Conservation (phyloP, 139 green algal genomes). For the Coelastrella sp. region DNA sequence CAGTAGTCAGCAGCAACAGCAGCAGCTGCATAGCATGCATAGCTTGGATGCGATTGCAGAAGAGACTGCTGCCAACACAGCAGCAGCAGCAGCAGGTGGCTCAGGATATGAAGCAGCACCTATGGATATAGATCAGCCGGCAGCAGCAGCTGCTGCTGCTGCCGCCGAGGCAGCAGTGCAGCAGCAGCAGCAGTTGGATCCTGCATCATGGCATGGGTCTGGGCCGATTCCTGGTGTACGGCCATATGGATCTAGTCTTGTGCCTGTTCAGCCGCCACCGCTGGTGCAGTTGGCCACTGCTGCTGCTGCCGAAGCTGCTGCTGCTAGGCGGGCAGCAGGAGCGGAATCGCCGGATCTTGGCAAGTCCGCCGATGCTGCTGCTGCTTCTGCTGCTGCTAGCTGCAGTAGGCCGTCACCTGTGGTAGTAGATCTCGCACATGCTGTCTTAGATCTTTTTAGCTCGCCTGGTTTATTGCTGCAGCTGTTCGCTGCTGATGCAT, state of each 20-base stretch:
- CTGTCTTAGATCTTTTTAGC: slow-evolving; percentile 22
- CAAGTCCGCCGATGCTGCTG: background rate
- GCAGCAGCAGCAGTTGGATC: slow-evolving; percentile 33
- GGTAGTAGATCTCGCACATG: slow-evolving; percentile 1
- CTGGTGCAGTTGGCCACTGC: slow-evolving; percentile 22
- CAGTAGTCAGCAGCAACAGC: slow-evolving; percentile 17
- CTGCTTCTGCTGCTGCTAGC: slow-evolving; percentile 10
- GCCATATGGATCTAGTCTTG: background rate
- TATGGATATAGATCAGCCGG: slow-evolving; percentile 10
- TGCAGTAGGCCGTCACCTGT: background rate
- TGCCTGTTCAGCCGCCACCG: slow-evolving; percentile 16
- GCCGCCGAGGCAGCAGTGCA: background rate
- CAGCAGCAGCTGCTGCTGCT: slow-evolving; percentile 37
- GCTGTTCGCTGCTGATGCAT: background rate
- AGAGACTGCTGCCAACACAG: background rate
- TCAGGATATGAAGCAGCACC: background rate
- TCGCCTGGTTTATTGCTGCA: slow-evolving; percentile 14
- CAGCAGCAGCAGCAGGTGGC: slow-evolving; percentile 1
- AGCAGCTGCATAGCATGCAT: background rate
- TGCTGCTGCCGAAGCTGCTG: slow-evolving; percentile 31
- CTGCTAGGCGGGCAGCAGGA: background rate
- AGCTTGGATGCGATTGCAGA: slow-evolving; percentile 31
- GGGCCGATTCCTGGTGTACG: background rate
- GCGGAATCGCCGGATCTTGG: background rate
- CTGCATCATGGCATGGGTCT: background rate